A percentile compares a stretch with the other conserved stretches of the same genome.
phyloP scores from a whole-genome alignment of 352 stramenopile genomes.

The Aphanomyces euteiches region DNA sequence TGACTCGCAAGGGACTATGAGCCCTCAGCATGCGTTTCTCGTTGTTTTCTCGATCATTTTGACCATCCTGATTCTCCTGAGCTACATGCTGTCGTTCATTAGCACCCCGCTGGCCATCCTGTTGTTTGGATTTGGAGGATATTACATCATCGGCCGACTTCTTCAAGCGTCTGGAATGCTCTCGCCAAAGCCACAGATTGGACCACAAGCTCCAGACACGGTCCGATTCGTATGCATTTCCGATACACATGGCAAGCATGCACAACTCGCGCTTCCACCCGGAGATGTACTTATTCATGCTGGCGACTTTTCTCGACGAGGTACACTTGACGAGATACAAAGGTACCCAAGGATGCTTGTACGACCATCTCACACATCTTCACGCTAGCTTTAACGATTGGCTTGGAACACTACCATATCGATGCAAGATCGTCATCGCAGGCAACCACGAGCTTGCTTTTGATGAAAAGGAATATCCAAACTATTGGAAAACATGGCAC shows the following conservation, averaged over 20 bases:
- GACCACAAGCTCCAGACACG: constrained; percentile 36
- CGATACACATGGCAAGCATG: constrained; percentile 69
- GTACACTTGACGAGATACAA: constrained; percentile 57
- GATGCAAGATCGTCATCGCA: constrained; percentile 70
- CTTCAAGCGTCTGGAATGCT: constrained; percentile 4
- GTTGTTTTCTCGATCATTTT: neutral
- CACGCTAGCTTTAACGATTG: constrained; percentile 66
- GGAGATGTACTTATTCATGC: constrained; percentile 88
- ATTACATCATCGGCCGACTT: neutral
- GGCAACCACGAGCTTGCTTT: constrained; percentile 79
- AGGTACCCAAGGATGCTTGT: neutral
- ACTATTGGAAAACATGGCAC: constrained; percentile 42
- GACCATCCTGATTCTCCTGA: neutral
- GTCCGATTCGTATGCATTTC: constrained; percentile 78
- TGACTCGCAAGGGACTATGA: constrained; percentile 39
- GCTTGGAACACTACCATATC: constrained; percentile 64
- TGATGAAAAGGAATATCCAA: constrained; percentile 59
- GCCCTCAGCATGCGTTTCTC: constrained; percentile 45
- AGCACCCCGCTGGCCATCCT: constrained; percentile 22
- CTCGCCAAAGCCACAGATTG: neutral
- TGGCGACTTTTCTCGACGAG: constrained; percentile 85
- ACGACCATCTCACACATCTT: neutral
- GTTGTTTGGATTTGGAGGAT: constrained; percentile 12
- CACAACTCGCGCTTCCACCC: constrained; percentile 52
- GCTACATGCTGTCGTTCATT: constrained; percentile 1